These are phyloP conservation scores for Periglandula ipomoeae DNA, from an alignment of 2,329 filamentous ascomycete species.

Conservation along the genomic window DNA sequence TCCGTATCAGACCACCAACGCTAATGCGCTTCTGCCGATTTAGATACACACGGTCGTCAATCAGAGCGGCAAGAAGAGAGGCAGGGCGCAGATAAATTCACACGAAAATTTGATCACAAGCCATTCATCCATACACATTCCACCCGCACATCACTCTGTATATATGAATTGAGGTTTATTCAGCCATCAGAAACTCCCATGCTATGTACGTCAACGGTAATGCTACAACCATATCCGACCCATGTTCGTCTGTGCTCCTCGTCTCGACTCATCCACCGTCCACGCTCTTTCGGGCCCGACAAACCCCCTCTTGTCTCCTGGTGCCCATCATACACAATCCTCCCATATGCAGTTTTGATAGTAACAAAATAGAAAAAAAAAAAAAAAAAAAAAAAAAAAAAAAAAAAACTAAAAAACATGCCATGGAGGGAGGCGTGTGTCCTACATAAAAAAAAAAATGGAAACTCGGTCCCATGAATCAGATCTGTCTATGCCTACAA, in stretches of 20 bases:
- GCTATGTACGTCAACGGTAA: constrained; percentile 10
- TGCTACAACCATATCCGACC: constrained; percentile 9
- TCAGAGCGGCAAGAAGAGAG: constrained; percentile 27
- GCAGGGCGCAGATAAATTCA: constrained; percentile 15
- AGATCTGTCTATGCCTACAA: constrained; percentile 27
- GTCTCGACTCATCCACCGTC: not conserved
- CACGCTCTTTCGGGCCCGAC: not conserved
- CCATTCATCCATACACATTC: too few species aligned
- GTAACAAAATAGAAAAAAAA: not conserved
- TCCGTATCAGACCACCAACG: not conserved
- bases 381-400: constrained; percentile 10
- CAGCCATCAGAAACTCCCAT: constrained; percentile 3
- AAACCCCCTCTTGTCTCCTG: not conserved
- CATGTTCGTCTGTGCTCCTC: not conserved
- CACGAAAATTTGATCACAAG: too few species aligned
- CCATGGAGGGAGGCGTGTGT: not conserved
- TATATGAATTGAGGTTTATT: not conserved
- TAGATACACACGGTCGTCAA: constrained; percentile 34
- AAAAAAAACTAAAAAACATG: not conserved
- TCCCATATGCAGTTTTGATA: not conserved
- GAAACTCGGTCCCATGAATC: constrained; percentile 14
- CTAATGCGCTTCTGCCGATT: not conserved
- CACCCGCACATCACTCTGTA: too few species aligned
- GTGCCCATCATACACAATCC: not conserved
- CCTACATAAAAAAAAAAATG: constrained; percentile 7